These are phyloP conservation scores for Oxytropis ochrocephala DNA, from an alignment of 306 rosid species.

Conservation along the genomic window DNA sequence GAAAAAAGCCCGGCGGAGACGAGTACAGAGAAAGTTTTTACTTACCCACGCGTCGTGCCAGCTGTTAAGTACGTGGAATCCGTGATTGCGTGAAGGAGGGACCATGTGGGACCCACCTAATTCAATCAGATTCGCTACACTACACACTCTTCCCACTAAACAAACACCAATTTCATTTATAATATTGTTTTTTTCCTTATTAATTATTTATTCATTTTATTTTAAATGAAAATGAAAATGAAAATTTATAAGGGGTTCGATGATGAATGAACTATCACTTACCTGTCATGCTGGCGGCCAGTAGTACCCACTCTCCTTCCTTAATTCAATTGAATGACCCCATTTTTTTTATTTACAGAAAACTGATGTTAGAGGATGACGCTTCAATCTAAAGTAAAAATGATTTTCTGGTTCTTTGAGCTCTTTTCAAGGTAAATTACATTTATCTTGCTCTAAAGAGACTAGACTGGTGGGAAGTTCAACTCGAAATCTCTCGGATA, in stretches of 20 bases:
- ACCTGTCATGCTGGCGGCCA: constrained; percentile 27
- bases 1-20: not conserved
- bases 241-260: not conserved
- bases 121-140: not conserved
- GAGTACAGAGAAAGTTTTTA: constrained; percentile 26
- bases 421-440: too few relatives aligned
- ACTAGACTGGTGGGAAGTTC: too few relatives aligned
- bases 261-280: constrained; percentile 16
- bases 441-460: too few relatives aligned
- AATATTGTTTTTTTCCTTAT: too few relatives aligned
- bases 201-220: not conserved
- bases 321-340: constrained; percentile 9
- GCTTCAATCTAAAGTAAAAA: too few relatives aligned
- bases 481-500: too few relatives aligned
- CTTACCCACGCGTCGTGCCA: constrained; percentile 48
- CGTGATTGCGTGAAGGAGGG: constrained; percentile 37
- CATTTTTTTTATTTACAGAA: too few relatives aligned
- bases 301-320: constrained; percentile 1
- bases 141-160: not conserved
- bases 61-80: constrained; percentile 50
- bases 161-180: not conserved
- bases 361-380: too few relatives aligned
- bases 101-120: constrained; percentile 29
- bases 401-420: too few relatives aligned
- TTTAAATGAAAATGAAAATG: not conserved